Evolutionary conservation across 2,329 filamentous ascomycete genomes (phyloP), one percentile per base, ranked within the genome.

Genomic region (Calycina herbarum): DNA sequence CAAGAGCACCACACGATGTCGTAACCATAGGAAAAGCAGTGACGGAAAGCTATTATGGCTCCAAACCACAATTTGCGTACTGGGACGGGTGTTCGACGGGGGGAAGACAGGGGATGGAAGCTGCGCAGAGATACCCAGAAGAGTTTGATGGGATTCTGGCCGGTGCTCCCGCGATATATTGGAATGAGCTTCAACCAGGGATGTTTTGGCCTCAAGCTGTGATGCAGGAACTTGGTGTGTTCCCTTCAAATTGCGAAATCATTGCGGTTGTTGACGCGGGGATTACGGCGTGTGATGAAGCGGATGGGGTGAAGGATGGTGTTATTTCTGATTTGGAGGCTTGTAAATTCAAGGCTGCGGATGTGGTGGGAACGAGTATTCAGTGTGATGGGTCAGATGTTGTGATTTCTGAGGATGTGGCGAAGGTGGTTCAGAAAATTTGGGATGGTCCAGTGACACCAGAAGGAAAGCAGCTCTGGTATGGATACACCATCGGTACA

Each of bases 121-220:
- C 73, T 10, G 78, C 78, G 2, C 77, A 81, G 63, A 67, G 73
- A 4, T 80, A 76, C 63, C 77, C 79, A 1, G 63, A 71, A 0
- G 70, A 72, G 2, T 81, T 77, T 59, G 74, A 81, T 69, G 79
- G 79, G 11, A 80, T 81, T 58, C 58, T 79, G 3, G 78, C 79
- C 4, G 67, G 63, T 3, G 76, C 78, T 0, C 78, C 79, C 5
- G 79, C 77, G 0, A 73, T 79, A 27, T 77, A 79, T 61, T 64
- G 64, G 63, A 61, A 54, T 33, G 29, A 62, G 17, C 33, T 66
- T 45, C 8, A 51, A 33, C 24, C 59, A 10, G 58, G 57, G 7
- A 33, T 54, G 17, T 60, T 67, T 17, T 69, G 65, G 64, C 64
- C 68, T 1, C 59, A 68, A 13, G 24, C 67, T n/a, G 64, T 70